Evolutionary conservation across 768 basidiomycete genomes (phyloP).

Genomic region (Pleurotus citrinopileatus): DNA sequence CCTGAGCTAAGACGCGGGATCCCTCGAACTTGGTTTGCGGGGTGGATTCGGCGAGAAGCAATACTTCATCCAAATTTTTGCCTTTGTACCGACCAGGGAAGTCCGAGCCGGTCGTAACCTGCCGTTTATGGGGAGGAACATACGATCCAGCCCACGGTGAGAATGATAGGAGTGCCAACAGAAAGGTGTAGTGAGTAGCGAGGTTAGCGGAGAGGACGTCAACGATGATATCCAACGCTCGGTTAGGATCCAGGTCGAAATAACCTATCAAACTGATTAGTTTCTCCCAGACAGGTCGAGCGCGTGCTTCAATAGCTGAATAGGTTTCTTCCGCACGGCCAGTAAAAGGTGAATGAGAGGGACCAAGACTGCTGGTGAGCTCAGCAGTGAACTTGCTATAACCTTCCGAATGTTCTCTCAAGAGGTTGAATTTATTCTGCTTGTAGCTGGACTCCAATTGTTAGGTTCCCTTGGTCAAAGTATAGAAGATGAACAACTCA

Average conservation of each 20-base stretch:
- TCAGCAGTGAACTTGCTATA: constrained; percentile 92
- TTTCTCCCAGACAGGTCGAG: constrained; percentile 74
- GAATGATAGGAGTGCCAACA: constrained; percentile 78
- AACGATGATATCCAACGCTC: constrained; percentile 89
- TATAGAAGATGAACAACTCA: constrained; percentile 35
- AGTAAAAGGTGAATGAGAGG: constrained; percentile 65
- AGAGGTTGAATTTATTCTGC: constrained; percentile 97
- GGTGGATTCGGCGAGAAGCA: constrained; percentile 49
- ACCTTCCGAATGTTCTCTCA: constrained; percentile 96
- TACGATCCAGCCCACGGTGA: constrained; percentile 84
- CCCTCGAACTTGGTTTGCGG: constrained; percentile 27
- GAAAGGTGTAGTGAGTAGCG: constrained; percentile 82
- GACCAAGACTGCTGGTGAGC: constrained; percentile 72
- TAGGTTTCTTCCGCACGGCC: constrained; percentile 63
- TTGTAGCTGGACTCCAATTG: constrained; percentile 67
- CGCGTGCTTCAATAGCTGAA: constrained; percentile 58
- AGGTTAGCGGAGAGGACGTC: constrained; percentile 87
- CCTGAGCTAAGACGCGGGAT: constrained; percentile 77
- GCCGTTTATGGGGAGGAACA: constrained; percentile 22
- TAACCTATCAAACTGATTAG: constrained; percentile 89
- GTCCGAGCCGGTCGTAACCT: constrained; percentile 35
- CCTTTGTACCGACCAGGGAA: constrained; percentile 44
- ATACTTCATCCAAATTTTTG: constrained; percentile 66
- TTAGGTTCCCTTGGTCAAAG: not conserved
- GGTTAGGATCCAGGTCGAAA: constrained; percentile 94